Evolutionary conservation across 352 stramenopile genomes (phyloP).

Genomic region (Globisporangium nunn): DNA sequence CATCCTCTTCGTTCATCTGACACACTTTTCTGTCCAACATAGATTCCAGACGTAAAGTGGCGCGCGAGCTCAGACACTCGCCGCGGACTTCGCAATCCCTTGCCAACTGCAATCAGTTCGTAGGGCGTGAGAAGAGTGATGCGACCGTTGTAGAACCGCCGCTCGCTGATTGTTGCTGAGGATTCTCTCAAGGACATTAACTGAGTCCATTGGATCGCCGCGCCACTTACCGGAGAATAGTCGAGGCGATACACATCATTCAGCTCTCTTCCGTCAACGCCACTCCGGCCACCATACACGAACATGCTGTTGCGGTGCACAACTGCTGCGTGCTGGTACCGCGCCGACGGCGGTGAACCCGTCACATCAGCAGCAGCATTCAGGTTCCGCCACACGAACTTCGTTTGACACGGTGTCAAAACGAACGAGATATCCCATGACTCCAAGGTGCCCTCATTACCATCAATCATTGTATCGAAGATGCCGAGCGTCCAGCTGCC

Average conservation of each 20-base stretch:
- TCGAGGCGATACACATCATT: slow-evolving; percentile 61
- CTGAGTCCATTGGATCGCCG: slow-evolving; percentile 32
- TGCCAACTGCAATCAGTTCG: slow-evolving; percentile 34
- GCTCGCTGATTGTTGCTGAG: slow-evolving; percentile 8
- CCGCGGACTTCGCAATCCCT: slow-evolving; percentile 19
- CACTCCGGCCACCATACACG: slow-evolving; percentile 44
- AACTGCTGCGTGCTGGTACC: slow-evolving; percentile 57
- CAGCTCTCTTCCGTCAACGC: slow-evolving; percentile 20
- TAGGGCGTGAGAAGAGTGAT: slow-evolving; percentile 37
- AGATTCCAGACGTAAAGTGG: slow-evolving; percentile 23
- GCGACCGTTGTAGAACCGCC: slow-evolving; percentile 26
- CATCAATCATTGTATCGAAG: slow-evolving; percentile 32
- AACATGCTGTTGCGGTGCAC: slow-evolving; percentile 61
- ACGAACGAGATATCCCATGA: slow-evolving; percentile 52
- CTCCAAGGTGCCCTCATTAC: slow-evolving; percentile 30
- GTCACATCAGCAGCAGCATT: slow-evolving; percentile 11
- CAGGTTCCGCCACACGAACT: slow-evolving; percentile 48
- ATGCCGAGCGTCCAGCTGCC: slow-evolving; percentile 61
- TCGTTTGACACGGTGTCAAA: slow-evolving; percentile 40
- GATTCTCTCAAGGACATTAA: slow-evolving; percentile 18
- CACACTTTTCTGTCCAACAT: slow-evolving; percentile 30
- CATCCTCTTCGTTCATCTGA: slow-evolving; percentile 37
- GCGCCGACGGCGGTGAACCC: slow-evolving; percentile 31
- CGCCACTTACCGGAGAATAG: slow-evolving; percentile 24
- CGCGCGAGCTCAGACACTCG: slow-evolving; percentile 7